Base-by-base conservation (phyloP, 1,284 basidiomycete species). In the Peniophora sp. region DNA sequence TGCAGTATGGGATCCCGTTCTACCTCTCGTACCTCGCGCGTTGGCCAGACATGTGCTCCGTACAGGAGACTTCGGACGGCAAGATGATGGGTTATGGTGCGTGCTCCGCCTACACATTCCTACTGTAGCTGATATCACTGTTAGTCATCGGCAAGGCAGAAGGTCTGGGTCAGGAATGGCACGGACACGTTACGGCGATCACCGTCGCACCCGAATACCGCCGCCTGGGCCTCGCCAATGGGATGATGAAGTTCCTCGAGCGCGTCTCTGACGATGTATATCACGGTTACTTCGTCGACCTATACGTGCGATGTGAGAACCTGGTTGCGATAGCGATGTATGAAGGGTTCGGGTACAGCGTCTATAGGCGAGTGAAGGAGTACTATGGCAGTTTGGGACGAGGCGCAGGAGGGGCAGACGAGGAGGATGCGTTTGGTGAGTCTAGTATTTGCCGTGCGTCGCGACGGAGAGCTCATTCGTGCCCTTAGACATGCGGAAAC, bases 141-240 rank as follows among this genome's bases (percentile, higher is more conserved):
- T 24, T 53, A 93, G 91, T 94, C 51, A 72, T 94, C 52, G 92
- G 90, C 27, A 94, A 93, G 63, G 88, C 88, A 1, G 92, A 94
- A 66, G 92, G 92, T 6, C 54, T 65, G 12, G 72, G 73, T 1
- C 54, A 65, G 1, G 91, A 93, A 60, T 91, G 86, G 81, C 91
- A 93, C 59, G 91, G 89, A 0, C 92, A 96, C 62, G 86, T 96
- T 57, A 96, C 93, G 1, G 92, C 92, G 0, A 75, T 96, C 49
- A 91, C 92, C 2, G 91, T 96, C 48, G 90, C 93, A 0, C 93
- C 93, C 17, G 88, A 92, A 62, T 96, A 92, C 66, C 86, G 93
- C 36, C 83, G 90, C 2, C 76, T 96, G 2, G 80, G 81, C 1
- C 80, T 96, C 48, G 92, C 88, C 0, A 81, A 82, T 55, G 84